phyloP scores from a whole-genome alignment of 768 basidiomycete species.

The Candolleomyces eurysporus region DNA sequence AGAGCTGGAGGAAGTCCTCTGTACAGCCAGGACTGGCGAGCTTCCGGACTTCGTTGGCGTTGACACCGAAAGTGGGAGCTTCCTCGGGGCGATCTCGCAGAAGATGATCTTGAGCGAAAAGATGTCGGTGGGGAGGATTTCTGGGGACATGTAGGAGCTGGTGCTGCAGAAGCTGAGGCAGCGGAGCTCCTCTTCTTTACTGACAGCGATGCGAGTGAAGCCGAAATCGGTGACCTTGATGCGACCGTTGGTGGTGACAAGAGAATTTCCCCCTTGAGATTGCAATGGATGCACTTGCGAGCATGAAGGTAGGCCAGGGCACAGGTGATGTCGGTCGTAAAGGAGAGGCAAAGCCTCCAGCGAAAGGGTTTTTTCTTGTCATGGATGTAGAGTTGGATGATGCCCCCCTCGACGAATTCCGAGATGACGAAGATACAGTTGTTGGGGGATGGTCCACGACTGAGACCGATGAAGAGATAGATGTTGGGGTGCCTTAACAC shows the following conservation, averaged over 20 bases:
- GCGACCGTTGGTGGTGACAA: conserved; percentile 89
- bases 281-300: conserved; percentile 83
- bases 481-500: conserved; percentile 92
- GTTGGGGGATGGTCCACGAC: conserved; percentile 72
- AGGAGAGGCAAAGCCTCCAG: conserved; percentile 91
- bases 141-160: conserved; percentile 95
- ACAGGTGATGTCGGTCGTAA: conserved; percentile 91
- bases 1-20: conserved; percentile 69
- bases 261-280: conserved; percentile 95
- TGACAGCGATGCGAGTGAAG: conserved; percentile 90
- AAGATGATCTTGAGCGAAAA: conserved; percentile 93
- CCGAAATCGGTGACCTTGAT: conserved; percentile 99
- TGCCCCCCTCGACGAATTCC: conserved; percentile 91
- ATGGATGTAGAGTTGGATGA: conserved; percentile 88
- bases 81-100: conserved; percentile 84
- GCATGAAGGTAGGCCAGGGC: conserved; percentile 98
- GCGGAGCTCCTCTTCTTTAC: conserved; percentile 86
- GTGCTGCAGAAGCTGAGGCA: conserved; percentile 87
- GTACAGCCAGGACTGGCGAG: conserved; percentile 78
- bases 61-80: conserved; percentile 80
- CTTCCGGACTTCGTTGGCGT: conserved; percentile 65
- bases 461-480: conserved; percentile 89
- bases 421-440: conserved; percentile 92
- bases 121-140: conserved; percentile 92
- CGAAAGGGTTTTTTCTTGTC: conserved; percentile 82